A percentile compares a stretch with the other conserved stretches of the same genome.
These are phyloP conservation scores for Mycena vitilis DNA, from an alignment of 768 basidiomycete genomes.

Conservation along the genomic window DNA sequence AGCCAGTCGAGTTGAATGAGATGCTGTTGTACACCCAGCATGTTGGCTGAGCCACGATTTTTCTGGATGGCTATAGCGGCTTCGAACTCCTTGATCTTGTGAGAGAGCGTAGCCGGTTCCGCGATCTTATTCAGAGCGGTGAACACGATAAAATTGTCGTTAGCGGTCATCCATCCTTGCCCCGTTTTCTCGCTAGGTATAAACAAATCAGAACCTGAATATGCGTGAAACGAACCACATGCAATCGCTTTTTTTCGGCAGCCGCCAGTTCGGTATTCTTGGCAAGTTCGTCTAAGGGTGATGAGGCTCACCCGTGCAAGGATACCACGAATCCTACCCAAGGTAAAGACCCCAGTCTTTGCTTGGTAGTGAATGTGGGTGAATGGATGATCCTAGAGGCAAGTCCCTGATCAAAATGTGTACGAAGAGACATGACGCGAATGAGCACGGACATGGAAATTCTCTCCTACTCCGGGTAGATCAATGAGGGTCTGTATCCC, in stretches of 20 bases:
- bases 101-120: neutral
- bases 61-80: neutral
- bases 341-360: conserved; percentile 14
- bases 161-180: conserved; percentile 20
- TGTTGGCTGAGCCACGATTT: neutral
- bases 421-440: too few relatives aligned
- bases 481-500: conserved; percentile 41
- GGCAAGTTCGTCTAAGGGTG: conserved; percentile 9
- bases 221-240: too few relatives aligned
- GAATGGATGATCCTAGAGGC: neutral
- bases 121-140: conserved; percentile 18
- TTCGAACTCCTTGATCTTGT: conserved; percentile 11
- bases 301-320: neutral
- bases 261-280: conserved; percentile 19
- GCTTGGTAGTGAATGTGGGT: conserved; percentile 5
- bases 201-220: too few relatives aligned
- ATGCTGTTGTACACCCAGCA: conserved; percentile 2
- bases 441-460: conserved; percentile 36
- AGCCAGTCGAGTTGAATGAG: conserved; percentile 24
- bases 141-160: conserved; percentile 7
- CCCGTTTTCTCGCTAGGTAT: conserved; percentile 17
- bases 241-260: conserved; percentile 23
- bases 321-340: neutral
- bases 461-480: conserved; percentile 47
- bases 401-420: too few relatives aligned